These are phyloP conservation scores for Lachnum nothofagi DNA, from an alignment of 2,329 filamentous ascomycete species.

Conservation along the genomic window DNA sequence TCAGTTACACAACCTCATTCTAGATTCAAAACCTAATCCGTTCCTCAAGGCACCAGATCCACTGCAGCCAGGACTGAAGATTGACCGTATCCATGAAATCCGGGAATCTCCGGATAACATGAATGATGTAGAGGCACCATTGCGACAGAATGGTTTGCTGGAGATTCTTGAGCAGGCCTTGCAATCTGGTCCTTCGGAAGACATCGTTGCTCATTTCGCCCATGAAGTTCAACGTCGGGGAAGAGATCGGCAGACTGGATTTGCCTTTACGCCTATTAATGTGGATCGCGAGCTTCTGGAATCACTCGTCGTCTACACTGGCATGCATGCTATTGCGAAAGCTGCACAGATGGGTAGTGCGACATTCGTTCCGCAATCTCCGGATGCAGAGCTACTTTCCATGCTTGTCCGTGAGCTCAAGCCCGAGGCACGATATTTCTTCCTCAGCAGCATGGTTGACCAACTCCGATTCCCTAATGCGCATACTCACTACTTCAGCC, in stretches of 20 bases:
- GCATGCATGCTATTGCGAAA: constrained; percentile 62
- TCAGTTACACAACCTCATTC: constrained; percentile 81
- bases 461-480: constrained; percentile 86
- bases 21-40: constrained; percentile 68
- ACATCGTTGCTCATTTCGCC: constrained; percentile 70
- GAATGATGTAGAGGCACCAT: constrained; percentile 50
- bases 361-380: constrained; percentile 58
- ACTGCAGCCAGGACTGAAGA: constrained; percentile 66
- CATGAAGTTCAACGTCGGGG: constrained; percentile 65
- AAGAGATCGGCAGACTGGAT: constrained; percentile 53
- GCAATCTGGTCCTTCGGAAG: constrained; percentile 59
- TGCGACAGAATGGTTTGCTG: constrained; percentile 52
- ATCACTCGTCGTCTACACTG: constrained; percentile 78
- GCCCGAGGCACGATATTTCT: constrained; percentile 75
- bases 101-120: constrained; percentile 61
- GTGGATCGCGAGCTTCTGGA: constrained; percentile 71
- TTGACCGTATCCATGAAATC: constrained; percentile 71
- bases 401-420: constrained; percentile 70
- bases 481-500: constrained; percentile 89
- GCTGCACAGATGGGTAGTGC: constrained; percentile 54
- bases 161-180: constrained; percentile 56
- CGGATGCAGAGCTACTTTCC: constrained; percentile 68
- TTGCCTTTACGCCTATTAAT: constrained; percentile 61
- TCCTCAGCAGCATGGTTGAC: constrained; percentile 80
- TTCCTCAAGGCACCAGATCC: constrained; percentile 69